These are phyloP conservation scores for Nakazawaea peltata DNA, from an alignment of 805 yeast species.

Conservation along the genomic window DNA sequence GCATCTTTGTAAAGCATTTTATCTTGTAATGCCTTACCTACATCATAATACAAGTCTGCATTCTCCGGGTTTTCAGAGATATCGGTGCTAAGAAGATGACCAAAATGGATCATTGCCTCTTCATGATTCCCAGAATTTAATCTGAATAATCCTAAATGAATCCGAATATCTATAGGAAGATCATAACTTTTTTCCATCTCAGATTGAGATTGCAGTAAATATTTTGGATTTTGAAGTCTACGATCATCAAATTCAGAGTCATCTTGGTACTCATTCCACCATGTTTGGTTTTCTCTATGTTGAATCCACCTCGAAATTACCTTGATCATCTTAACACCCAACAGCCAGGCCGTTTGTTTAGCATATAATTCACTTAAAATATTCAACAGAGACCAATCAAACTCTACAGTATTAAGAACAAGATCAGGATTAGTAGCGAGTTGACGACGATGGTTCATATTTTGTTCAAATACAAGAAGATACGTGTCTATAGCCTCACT, in stretches of 20 bases:
- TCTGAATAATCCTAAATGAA: conserved; percentile 70
- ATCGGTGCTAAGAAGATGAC: conserved; percentile 45
- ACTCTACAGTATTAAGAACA: conserved; percentile 32
- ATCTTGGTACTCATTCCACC: conserved; percentile 58
- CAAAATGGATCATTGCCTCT: conserved; percentile 71
- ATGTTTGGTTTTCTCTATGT: conserved; percentile 49
- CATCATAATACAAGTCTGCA: conserved; percentile 66
- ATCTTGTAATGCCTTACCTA: conserved; percentile 66
- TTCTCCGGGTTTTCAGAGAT: conserved; percentile 56
- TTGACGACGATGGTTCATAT: conserved; percentile 32
- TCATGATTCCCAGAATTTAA: conserved; percentile 51
- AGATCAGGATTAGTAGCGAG: conserved; percentile 15
- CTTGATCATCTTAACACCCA: conserved; percentile 60
- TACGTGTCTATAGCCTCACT: conserved; percentile 73
- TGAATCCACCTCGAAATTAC: conserved; percentile 80
- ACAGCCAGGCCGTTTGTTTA: conserved; percentile 54
- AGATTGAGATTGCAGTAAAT: conserved; percentile 28
- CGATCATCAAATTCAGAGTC: conserved; percentile 84
- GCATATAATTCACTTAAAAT: conserved; percentile 73
- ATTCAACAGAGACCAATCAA: conserved; percentile 86
- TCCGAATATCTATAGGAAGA: conserved; percentile 82
- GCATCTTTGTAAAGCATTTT: conserved; percentile 74
- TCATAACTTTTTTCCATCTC: conserved; percentile 33
- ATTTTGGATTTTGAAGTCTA: conserved; percentile 40
- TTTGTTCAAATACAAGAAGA: conserved; percentile 52